These are phyloP conservation scores for Euphrasia arctica DNA, from an alignment of 305 asterid species.

Conservation along the genomic window DNA sequence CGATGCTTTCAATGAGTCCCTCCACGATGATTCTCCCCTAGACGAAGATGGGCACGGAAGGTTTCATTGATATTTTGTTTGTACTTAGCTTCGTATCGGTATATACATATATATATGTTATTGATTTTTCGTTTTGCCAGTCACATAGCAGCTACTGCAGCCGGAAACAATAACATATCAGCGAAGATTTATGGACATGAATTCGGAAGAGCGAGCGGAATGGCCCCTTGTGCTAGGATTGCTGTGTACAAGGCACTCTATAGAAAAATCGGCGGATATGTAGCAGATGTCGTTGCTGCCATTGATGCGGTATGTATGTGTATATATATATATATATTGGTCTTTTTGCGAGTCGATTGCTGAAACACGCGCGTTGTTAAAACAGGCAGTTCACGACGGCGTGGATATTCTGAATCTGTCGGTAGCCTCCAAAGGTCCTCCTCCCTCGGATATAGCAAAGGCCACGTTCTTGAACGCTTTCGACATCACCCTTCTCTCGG, in stretches of 20 bases:
- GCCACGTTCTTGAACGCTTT: constrained; percentile 93
- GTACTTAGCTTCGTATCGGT: not conserved
- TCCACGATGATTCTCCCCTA: constrained; percentile 84
- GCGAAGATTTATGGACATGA: constrained; percentile 92
- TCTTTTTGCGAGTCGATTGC: too few relatives aligned
- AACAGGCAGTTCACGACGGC: constrained; percentile 96
- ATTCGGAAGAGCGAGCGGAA: constrained; percentile 98
- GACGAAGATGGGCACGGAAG: constrained; percentile 99
- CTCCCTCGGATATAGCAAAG: constrained; percentile 57
- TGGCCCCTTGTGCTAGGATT: constrained; percentile 99
- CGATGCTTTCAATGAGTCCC: constrained; percentile 76
- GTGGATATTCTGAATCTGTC: constrained; percentile 96
- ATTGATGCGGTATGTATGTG: constrained; percentile 75
- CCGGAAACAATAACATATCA: constrained; percentile 96
- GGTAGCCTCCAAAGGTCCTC: constrained; percentile 97
- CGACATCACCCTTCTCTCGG: constrained; percentile 91
- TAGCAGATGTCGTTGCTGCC: constrained; percentile 98
- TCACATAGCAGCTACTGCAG: constrained; percentile 97
- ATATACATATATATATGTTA: too few relatives aligned
- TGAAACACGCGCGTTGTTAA: constrained; percentile 4
- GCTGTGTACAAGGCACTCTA: constrained; percentile 99
- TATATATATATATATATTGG: too few relatives aligned
- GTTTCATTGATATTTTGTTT: constrained; percentile 33
- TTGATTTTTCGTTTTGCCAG: constrained; percentile 42
- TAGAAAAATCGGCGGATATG: constrained; percentile 91